phyloP scores from a whole-genome alignment of 805 yeast genomes.

The Saturnispora diversa region DNA sequence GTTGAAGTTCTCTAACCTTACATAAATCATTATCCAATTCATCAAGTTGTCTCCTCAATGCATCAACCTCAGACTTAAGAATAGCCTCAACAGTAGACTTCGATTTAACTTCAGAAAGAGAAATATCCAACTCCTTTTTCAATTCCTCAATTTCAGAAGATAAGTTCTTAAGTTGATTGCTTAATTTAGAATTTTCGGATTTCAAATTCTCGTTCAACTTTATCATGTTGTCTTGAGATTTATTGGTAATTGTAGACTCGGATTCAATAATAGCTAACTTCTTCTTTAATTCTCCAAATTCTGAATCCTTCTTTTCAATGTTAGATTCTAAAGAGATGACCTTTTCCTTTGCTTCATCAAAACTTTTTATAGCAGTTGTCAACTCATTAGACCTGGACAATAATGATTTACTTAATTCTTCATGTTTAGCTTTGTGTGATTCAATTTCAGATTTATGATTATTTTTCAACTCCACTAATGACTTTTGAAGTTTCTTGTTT shows the following conservation, averaged over 20 bases:
- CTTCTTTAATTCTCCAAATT: no score
- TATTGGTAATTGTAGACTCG: no score
- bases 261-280: no score
- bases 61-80: not conserved
- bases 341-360: no score
- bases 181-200: not conserved
- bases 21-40: not conserved
- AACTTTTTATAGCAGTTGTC: no score
- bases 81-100: no score
- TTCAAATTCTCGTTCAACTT: no score
- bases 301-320: no score
- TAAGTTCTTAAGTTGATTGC: not conserved
- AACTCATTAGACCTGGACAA: no score
- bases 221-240: no score
- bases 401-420: not conserved
- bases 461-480: not conserved
- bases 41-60: not conserved
- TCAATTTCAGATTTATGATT: not conserved
- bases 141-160: not conserved
- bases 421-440: not conserved
- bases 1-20: no score
- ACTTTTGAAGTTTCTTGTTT: not conserved
- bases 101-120: not conserved
- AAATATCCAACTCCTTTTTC: not conserved
- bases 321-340: no score